Percentiles rank a stretch among this genome's conserved stretches.
Evolutionary conservation across 768 basidiomycete genomes (phyloP).

Genomic region (Russula sp.): DNA sequence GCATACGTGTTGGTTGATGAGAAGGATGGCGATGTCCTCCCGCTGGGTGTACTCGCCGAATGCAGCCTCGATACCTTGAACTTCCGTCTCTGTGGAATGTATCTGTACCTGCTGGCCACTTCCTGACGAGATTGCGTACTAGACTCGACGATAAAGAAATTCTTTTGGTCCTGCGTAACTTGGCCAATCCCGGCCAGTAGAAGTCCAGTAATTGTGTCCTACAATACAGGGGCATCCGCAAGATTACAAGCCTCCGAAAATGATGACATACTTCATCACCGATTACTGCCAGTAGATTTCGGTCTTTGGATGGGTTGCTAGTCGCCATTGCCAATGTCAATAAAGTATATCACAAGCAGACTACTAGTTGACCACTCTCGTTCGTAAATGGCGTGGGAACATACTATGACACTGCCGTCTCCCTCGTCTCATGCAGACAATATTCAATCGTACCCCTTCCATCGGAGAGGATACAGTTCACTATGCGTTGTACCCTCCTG

Average conservation of each 20-base stretch:
- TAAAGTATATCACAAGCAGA: neutral
- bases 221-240: slow-evolving; percentile 7
- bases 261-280: slow-evolving; percentile 77
- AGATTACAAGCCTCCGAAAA: neutral
- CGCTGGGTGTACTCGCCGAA: slow-evolving; percentile 95
- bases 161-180: slow-evolving; percentile 87
- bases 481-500: slow-evolving; percentile 62
- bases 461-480: slow-evolving; percentile 84
- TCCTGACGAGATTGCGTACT: slow-evolving; percentile 41
- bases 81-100: slow-evolving; percentile 66
- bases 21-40: slow-evolving; percentile 89
- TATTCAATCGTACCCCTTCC: slow-evolving; percentile 67
- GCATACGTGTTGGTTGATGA: slow-evolving; percentile 97
- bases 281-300: slow-evolving; percentile 88
- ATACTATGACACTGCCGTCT: neutral
- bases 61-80: slow-evolving; percentile 80
- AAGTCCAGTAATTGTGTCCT: slow-evolving; percentile 97
- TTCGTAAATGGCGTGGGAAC: slow-evolving; percentile 2
- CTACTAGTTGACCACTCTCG: neutral
- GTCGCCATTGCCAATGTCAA: slow-evolving; percentile 37
- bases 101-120: neutral
- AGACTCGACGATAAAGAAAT: slow-evolving; percentile 90
- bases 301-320: slow-evolving; percentile 59
- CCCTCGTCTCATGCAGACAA: slow-evolving; percentile 21
- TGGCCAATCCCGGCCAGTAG: slow-evolving; percentile 94